Percentiles rank a stretch among this genome's conserved stretches.
These are phyloP conservation scores for Fraxinus sp. DNA, from an alignment of 305 asterid genomes.

Conservation along the genomic window DNA sequence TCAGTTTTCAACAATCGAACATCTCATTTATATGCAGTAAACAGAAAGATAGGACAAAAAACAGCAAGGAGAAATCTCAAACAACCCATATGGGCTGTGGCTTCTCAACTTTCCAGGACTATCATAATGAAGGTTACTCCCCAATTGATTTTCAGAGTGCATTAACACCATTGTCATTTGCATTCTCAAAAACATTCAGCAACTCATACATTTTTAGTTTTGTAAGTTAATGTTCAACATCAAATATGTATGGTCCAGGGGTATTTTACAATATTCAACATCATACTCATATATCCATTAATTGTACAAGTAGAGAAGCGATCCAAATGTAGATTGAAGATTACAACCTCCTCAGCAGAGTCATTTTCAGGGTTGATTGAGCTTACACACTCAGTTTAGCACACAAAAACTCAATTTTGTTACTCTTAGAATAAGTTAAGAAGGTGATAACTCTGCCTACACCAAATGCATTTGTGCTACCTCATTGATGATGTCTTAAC, in stretches of 20 bases:
- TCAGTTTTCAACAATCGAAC: not conserved
- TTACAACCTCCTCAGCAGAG: not conserved
- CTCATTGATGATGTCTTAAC: conserved; percentile 5
- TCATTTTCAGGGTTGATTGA: not conserved
- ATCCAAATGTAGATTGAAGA: not conserved
- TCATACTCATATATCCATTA: not conserved
- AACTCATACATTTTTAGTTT: not conserved
- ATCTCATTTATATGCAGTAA: not conserved
- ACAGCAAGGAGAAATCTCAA: not conserved
- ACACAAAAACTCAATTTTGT: not conserved
- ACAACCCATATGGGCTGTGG: not conserved
- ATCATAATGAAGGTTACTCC: not conserved
- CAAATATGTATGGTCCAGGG: not conserved
- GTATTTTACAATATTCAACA: not conserved
- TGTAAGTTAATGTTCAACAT: not conserved
- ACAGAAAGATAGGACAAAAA: not conserved
- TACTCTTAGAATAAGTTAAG: not conserved
- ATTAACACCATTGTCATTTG: not conserved
- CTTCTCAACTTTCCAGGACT: not conserved
- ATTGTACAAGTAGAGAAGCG: not conserved
- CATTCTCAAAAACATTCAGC: not conserved
- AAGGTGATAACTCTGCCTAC: not conserved
- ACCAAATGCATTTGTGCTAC: not conserved
- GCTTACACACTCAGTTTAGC: not conserved
- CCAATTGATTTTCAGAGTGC: not conserved